These are phyloP conservation scores for Anethum foeniculum DNA, from an alignment of 140 eudicot genomes.

Conservation along the genomic window DNA sequence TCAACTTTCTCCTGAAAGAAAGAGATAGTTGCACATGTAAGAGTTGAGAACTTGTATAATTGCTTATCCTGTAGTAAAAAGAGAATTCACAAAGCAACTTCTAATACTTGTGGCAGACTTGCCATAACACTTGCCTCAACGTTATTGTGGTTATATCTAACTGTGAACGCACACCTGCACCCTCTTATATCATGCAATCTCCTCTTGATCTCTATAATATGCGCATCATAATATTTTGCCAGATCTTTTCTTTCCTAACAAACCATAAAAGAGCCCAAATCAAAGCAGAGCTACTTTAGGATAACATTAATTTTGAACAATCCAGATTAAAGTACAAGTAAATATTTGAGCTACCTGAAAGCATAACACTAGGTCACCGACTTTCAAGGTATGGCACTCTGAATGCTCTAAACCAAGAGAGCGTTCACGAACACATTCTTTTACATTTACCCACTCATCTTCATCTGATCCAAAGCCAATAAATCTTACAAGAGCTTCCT, in stretches of 20 bases:
- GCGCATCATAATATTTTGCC: constrained; percentile 74
- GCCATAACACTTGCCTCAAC: constrained; percentile 44
- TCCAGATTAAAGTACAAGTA: neutral
- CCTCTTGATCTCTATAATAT: constrained; percentile 50
- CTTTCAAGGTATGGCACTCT: constrained; percentile 62
- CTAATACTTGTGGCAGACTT: neutral
- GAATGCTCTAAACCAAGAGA: constrained; percentile 66
- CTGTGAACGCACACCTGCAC: constrained; percentile 63
- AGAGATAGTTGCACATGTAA: constrained; percentile 1
- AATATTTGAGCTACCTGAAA: constrained; percentile 52
- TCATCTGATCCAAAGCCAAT: constrained; percentile 71
- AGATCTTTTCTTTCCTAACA: constrained; percentile 65
- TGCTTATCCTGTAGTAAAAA: constrained; percentile 4
- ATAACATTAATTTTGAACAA: neutral
- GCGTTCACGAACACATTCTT: constrained; percentile 54
- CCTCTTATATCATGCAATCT: constrained; percentile 87
- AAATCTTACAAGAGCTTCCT: constrained; percentile 90
- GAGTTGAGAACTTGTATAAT: neutral
- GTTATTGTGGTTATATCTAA: constrained; percentile 59
- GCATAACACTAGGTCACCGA: constrained; percentile 79
- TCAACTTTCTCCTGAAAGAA: constrained; percentile 56
- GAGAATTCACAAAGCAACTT: neutral
- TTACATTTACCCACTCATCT: constrained; percentile 88
- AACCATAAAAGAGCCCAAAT: neutral
- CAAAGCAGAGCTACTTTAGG: constrained; percentile 6